Evolutionary conservation across 1,284 basidiomycete genomes (phyloP), one percentile per base, ranked within the genome.

Genomic region (Leccinum fallax): DNA sequence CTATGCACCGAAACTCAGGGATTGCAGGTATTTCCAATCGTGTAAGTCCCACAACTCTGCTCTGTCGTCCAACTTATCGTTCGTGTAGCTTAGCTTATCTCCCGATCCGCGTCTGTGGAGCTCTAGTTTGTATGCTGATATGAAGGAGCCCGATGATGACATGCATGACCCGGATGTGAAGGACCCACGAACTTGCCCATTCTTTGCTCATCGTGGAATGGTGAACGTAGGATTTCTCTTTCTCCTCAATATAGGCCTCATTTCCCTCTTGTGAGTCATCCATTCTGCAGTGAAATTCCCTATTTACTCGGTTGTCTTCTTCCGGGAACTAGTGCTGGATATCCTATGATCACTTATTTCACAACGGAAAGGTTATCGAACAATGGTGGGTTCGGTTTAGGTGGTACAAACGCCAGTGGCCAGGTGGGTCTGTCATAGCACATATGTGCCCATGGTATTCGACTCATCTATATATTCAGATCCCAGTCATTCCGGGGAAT

Each of bases 321-420:
- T 54, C 43, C 26, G 34, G 38, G 4, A 4, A n/a, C 61, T 55
- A 86, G 85, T 61, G 79, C 81, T 55, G 85, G 82, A 32, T 86
- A 83, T 66, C 85, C 84, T 6, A 70, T 85, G 49, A 69, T 80
- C n/a, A 76, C 82, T 32, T 87, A 84, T 68, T 80, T 84, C 62
- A 80, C 76, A 21, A 72, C 70, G 10, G 65, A 75, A 26, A 63
- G 63, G 38, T 64, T 67, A 24, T 75, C 78, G 5, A 79, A 63
- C 28, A 69, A 73, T 30, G 78, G 79, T 46, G 85, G 83, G 0
- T 88, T 84, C 74, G 90, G 90, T 69, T 70, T 92, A 43, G 92
- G 92, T 36, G 91, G 91, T 9, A 86, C 79, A 38, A 93, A 93
- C 69, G 84, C 83, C 6, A 83, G 81, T n/a, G 92, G 92, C 6